phyloP scores from a whole-genome alignment of 2,329 filamentous ascomycete genomes.

The Ilyonectria destructans region DNA sequence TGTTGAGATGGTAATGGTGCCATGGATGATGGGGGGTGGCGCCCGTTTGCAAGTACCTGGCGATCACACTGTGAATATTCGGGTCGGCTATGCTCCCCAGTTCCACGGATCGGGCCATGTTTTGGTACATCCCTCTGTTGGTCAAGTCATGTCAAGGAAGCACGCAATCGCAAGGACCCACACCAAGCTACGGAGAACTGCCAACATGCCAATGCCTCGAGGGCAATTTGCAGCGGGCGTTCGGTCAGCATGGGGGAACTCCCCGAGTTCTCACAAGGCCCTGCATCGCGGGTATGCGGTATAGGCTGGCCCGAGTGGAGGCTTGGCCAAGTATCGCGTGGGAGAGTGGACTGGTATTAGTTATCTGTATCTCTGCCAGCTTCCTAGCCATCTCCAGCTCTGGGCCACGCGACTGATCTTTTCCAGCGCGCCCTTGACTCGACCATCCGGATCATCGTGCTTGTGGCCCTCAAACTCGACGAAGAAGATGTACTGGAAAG shows the following conservation, averaged over 20 bases:
- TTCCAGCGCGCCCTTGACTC: slow-evolving; percentile 74
- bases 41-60: slow-evolving; percentile 34
- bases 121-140: slow-evolving; percentile 15
- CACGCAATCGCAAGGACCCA: slow-evolving; percentile 44
- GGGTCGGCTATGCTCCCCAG: slow-evolving; percentile 20
- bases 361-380: slow-evolving; percentile 68
- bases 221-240: slow-evolving; percentile 29
- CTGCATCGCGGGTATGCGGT: slow-evolving; percentile 31
- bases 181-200: slow-evolving; percentile 40
- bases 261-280: slow-evolving; percentile 29
- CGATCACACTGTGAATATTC: slow-evolving; percentile 33
- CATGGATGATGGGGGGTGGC: slow-evolving; percentile 7
- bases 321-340: slow-evolving; percentile 19
- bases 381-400: slow-evolving; percentile 79
- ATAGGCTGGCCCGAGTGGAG: slow-evolving; percentile 24
- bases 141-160: slow-evolving; percentile 30
- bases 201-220: slow-evolving; percentile 34
- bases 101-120: slow-evolving; percentile 21
- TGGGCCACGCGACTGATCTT: slow-evolving; percentile 73
- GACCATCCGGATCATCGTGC: slow-evolving; percentile 66
- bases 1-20: slow-evolving; percentile 31
- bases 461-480: slow-evolving; percentile 85
- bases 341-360: slow-evolving; percentile 40
- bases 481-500: slow-evolving; percentile 96
- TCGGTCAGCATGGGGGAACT: slow-evolving; percentile 37